A percentile compares a stretch with the other conserved stretches of the same genome.
Evolutionary conservation across 257 asterid species (phyloP).

Genomic region (Nicotiana otophora): DNA sequence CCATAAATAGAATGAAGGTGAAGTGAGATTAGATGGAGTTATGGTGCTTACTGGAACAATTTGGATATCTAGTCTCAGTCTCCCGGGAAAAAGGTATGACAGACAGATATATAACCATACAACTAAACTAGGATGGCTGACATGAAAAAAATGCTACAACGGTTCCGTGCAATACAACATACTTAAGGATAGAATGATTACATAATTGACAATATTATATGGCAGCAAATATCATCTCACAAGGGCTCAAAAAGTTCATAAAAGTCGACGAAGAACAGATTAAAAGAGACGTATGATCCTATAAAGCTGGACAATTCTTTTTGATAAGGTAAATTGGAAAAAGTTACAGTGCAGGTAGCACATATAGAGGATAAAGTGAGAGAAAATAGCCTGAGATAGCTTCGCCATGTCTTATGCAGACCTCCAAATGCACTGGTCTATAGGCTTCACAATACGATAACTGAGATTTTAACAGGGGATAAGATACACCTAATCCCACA

Average conservation of each 20-base stretch:
- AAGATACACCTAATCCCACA: background rate
- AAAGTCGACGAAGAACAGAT: background rate
- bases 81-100: background rate
- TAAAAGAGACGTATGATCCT: background rate
- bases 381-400: background rate
- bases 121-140: background rate
- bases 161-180: background rate
- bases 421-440: background rate
- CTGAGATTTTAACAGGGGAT: background rate
- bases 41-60: background rate
- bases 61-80: background rate
- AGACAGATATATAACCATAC: background rate
- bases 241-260: background rate
- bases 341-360: background rate
- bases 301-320: background rate
- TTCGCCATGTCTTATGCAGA: background rate
- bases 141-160: background rate
- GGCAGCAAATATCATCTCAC: background rate
- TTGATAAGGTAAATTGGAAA: background rate
- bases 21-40: background rate
- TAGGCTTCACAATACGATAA: background rate
- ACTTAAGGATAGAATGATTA: background rate
- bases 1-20: background rate
- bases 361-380: background rate
- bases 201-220: background rate